Conservation (phyloP, 73 alveolate species). For the Paramecium bursaria region DNA sequence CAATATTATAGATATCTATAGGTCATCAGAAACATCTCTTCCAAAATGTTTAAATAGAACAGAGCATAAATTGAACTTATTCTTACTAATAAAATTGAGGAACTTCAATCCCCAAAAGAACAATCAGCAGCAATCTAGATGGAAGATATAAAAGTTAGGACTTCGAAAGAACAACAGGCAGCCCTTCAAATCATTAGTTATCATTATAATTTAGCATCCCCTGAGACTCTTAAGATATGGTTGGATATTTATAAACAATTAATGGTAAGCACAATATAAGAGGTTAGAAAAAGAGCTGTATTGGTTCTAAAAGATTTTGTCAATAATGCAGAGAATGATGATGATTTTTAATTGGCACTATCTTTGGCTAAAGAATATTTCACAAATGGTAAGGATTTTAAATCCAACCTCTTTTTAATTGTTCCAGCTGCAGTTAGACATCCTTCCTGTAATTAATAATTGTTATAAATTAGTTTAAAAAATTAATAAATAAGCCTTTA, state of each 20-base stretch:
- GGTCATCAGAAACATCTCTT: conserved; percentile 7
- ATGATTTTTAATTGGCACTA: not conserved
- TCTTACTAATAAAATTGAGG: not conserved
- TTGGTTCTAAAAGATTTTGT: conserved; percentile 21
- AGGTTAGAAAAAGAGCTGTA: conserved; percentile 34
- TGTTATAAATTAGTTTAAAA: too few species aligned
- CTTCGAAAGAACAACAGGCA: conserved; percentile 13
- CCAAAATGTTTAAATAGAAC: not conserved
- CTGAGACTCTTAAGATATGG: not conserved
- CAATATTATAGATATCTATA: too few species aligned
- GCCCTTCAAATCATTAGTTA: conserved; percentile 3
- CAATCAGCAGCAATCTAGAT: conserved; percentile 10
- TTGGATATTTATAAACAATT: not conserved
- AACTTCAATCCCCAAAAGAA: not conserved
- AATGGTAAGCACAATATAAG: not conserved
- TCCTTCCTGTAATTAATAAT: not conserved
- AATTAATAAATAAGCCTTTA: too few species aligned
- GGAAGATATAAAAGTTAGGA: not conserved
- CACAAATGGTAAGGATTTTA: conserved; percentile 39
- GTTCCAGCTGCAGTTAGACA: not conserved
- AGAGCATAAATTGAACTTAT: not conserved
- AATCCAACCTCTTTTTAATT: conserved; percentile 23
- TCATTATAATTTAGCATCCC: not conserved
- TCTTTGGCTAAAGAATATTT: conserved; percentile 9
- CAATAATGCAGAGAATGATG: not conserved